Evolutionary conservation across 306 rosid species (phyloP).

Genomic region (Hylodesmum podocarpum): DNA sequence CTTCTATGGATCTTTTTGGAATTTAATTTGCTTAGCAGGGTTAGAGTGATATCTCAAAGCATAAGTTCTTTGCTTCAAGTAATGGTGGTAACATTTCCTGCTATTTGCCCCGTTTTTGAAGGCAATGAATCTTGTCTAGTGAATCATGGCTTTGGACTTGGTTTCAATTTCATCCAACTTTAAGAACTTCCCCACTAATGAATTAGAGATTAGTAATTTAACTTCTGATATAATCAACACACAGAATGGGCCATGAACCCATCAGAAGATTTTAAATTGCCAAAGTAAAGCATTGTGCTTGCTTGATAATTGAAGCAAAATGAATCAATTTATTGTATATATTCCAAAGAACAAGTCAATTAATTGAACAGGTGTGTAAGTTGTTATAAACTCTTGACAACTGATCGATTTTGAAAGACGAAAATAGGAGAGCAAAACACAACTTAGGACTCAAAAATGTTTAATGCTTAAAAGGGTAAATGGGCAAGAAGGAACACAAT

Average conservation of each 20-base stretch:
- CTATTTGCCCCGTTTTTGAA: not conserved
- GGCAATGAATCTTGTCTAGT: not conserved
- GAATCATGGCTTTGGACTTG: not conserved
- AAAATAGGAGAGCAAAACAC: conserved; percentile 32
- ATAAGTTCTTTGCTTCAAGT: not conserved
- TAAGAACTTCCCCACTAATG: not conserved
- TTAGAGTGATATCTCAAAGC: not conserved
- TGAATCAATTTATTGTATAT: conserved; percentile 18
- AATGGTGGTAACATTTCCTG: not conserved
- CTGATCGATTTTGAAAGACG: too few species aligned
- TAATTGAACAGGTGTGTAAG: too few species aligned
- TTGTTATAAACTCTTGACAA: too few species aligned
- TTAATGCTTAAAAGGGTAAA: conserved; percentile 30
- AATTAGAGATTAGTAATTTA: conserved; percentile 1
- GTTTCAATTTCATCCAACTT: not conserved
- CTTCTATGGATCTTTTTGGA: not conserved
- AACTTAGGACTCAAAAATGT: not conserved
- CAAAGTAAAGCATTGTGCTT: not conserved
- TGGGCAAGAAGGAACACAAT: conserved; percentile 14
- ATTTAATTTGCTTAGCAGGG: not conserved
- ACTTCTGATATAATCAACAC: not conserved
- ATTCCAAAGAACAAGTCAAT: conserved; percentile 22
- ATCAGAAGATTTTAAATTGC: not conserved
- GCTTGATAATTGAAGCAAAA: conserved; percentile 14
- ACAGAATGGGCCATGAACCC: not conserved